Percentiles rank a stretch among this genome's conserved stretches.
These are phyloP conservation scores for Capsella bursapastoris DNA, from an alignment of 345 rosid genomes.

Conservation along the genomic window DNA sequence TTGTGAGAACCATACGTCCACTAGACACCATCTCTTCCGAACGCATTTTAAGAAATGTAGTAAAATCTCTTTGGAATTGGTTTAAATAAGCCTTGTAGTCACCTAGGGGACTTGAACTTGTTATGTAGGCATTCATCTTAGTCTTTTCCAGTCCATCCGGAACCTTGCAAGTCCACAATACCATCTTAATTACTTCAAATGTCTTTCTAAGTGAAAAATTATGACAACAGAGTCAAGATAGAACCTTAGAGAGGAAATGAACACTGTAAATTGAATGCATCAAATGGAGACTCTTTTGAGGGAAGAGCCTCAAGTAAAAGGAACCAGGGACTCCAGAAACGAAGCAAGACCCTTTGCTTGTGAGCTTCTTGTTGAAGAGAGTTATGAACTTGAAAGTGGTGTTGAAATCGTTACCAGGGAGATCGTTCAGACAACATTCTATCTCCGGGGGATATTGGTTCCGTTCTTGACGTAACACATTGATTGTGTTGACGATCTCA, in stretches of 20 bases:
- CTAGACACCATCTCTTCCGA: no score
- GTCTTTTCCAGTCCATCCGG: no score
- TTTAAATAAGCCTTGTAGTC: no score
- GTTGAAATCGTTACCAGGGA: background rate
- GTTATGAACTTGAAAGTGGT: background rate
- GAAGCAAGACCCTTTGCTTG: slow-evolving; percentile 26
- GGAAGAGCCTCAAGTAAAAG: slow-evolving; percentile 53
- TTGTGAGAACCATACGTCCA: no score
- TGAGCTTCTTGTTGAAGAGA: background rate
- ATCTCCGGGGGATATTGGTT: background rate
- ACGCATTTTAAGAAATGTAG: no score
- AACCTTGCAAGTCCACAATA: no score
- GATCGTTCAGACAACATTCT: background rate
- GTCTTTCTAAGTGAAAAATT: no score
- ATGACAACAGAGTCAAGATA: background rate
- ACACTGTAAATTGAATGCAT: background rate
- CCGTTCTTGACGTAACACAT: background rate
- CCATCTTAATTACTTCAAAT: no score
- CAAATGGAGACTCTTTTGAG: background rate
- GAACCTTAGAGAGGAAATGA: background rate
- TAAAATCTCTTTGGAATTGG: no score
- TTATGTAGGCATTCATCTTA: no score
- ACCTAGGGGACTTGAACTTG: no score
- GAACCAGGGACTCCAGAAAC: slow-evolving; percentile 52
- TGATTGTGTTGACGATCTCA: background rate